Evolutionary conservation across 2,329 filamentous ascomycete genomes (phyloP).

Genomic region (Ceratocystis harringtonii): DNA sequence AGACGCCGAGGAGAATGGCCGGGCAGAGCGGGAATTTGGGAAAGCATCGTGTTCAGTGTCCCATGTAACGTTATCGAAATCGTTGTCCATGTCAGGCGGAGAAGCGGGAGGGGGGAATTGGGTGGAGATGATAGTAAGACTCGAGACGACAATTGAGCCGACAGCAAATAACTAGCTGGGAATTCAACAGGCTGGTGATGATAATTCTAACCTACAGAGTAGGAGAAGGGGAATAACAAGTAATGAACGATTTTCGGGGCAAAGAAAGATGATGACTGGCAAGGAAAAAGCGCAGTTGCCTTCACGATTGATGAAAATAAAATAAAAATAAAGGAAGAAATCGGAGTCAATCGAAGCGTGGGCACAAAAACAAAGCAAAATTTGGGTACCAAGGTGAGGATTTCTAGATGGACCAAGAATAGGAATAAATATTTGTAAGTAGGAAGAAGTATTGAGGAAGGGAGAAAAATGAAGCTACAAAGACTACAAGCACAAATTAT

Average conservation of each 20-base stretch:
- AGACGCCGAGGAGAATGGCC: conserved; percentile 7
- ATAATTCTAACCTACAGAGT: too few species aligned
- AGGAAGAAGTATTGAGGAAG: neutral
- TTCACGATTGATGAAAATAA: neutral
- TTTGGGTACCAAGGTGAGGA: neutral
- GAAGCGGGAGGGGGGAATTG: neutral
- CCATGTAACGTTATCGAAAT: conserved; percentile 75
- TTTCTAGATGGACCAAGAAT: neutral
- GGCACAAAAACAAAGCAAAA: neutral
- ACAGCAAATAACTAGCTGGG: too few species aligned
- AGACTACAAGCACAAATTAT: neutral
- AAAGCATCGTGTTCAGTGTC: conserved; percentile 41
- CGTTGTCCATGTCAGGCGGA: conserved; percentile 40
- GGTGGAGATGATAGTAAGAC: neutral
- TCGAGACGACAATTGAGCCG: too few species aligned
- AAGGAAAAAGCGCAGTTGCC: neutral
- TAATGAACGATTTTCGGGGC: neutral
- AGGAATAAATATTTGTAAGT: neutral
- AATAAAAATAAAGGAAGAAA: neutral
- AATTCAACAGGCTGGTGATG: too few species aligned
- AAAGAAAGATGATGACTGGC: neutral
- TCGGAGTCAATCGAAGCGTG: neutral
- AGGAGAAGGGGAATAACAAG: neutral
- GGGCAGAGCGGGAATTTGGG: conserved; percentile 7
- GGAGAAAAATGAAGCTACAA: neutral